Evolutionary conservation across 768 basidiomycete genomes (phyloP), one percentile per base, ranked within the genome.

Genomic region (Suillus discolor): DNA sequence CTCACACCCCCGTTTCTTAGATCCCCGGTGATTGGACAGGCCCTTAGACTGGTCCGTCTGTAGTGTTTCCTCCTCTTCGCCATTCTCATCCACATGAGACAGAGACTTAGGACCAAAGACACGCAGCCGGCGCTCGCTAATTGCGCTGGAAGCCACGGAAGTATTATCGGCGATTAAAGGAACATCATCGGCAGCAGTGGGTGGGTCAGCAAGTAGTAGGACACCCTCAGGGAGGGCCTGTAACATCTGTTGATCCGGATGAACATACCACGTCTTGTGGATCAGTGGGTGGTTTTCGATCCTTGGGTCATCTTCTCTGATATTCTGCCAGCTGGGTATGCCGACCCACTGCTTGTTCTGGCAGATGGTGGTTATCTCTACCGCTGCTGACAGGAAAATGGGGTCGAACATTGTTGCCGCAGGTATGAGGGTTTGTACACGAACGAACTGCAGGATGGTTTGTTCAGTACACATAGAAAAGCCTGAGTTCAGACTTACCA

Each of bases 221-320:
- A 20, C 12, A 36, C 6, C 54, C 31, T 55, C 54, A 34, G 20
- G 31, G 12, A 12, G 18, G 31, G 12, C 34, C 20, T 55, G 54
- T 20, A n/a, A 55, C 34, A 36, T 55, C 20, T 36, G 54, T 11
- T 55, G 54, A 13, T 55, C 20, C 20, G 54, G 6, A 34, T 38
- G 31, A 6, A 55, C 12, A 3, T 55, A 55, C 54, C 31, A 55
- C 31, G 54, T 55, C 34, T n/a, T 55, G 20, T 36, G 34, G 34
- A 55, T n/a, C 20, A 55, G 31, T 13, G 54, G 18, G 54, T 55
- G 54, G 2, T 36, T 55, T 34, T 36, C 34, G 20, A 55, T 55
- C 20, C 54, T 55, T 36, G 54, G 54, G 12, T 55, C 54, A 55
- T 55, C 34, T 34, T 55, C 54, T 36, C 20, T 55, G 6, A 55